Evolutionary conservation across 495 filamentous ascomycete genomes (phyloP), one percentile per base, ranked within the genome.

Genomic region (Daldinia bambusicola): DNA sequence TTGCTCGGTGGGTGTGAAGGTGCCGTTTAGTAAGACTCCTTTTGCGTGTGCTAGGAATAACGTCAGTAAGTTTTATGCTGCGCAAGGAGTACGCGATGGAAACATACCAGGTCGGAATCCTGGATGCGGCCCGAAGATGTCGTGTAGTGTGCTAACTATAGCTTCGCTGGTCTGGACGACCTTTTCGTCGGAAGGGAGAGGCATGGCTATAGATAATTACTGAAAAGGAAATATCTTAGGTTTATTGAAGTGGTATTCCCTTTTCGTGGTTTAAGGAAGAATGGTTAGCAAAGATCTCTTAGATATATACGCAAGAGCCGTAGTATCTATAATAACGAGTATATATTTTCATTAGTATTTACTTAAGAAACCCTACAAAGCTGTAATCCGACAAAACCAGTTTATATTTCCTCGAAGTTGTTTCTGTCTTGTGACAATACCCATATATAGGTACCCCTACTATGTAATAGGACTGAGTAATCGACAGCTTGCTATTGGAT

Each of bases 31-130:
- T 20, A 86, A 74, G 60, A 77, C 48, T 8, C 86, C 86, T 67
- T 81, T 81, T 40, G 86, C 86, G 65, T 89, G 86, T 10, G 83
- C 85, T 86, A 66, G 13, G 52, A 8, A 22, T 40, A 16, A 10
- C 6, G 20, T 70, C 16, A 70, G 67, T 31, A 51, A 14, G 20
- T 4, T 6, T 30, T 9, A 22, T 14, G 4, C 22, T 32, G 16
- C 26, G n/a, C 16, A 12, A 9, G 14, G 16, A 16, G 0, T 32
- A 60, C 30, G 2, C 1, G 10, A 22, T 16, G 5, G 8, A 55
- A 48, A 9, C 37, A 40, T 71, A 83, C 83, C 83, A 52, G 84
- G 81, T 55, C 84, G 77, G 52, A 81, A 83, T 38, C 84, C 83
- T 3, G 81, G 75, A 60, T 80, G 83, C n/a, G 69, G 69, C 12